A percentile compares a stretch with the other conserved stretches of the same genome.
These are phyloP conservation scores for Candida alai DNA, from an alignment of 805 yeast genomes.

Conservation along the genomic window DNA sequence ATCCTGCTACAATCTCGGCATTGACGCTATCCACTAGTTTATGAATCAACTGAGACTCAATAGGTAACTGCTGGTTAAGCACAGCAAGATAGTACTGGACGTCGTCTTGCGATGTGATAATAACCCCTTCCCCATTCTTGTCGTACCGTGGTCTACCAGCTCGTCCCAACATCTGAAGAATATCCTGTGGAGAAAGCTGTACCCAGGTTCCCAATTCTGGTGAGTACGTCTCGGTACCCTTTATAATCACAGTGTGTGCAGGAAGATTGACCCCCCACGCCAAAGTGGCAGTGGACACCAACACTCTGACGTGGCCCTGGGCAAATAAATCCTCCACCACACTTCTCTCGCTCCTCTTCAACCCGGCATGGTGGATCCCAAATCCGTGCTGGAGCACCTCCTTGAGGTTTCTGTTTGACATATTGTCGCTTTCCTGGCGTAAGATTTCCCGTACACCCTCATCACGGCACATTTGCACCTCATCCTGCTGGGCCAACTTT, in stretches of 20 bases:
- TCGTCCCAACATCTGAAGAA: slow-evolving; percentile 95
- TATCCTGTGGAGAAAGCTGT: slow-evolving; percentile 91
- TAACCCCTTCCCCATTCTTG: slow-evolving; percentile 87
- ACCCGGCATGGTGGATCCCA: slow-evolving; percentile 92
- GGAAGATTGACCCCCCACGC: slow-evolving; percentile 98
- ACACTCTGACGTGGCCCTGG: slow-evolving; percentile 76
- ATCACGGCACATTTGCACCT: slow-evolving; percentile 43
- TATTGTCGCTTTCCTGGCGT: slow-evolving; percentile 55
- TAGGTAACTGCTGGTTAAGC: slow-evolving; percentile 87
- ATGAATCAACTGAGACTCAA: slow-evolving; percentile 80
- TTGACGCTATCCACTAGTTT: slow-evolving; percentile 71
- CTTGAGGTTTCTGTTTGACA: slow-evolving; percentile 51
- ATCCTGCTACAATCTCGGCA: slow-evolving; percentile 82
- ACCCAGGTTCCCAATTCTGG: slow-evolving; percentile 90
- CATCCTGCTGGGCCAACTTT: slow-evolving; percentile 52
- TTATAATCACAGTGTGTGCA: slow-evolving; percentile 89
- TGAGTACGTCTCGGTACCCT: slow-evolving; percentile 90
- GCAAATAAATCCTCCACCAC: slow-evolving; percentile 84
- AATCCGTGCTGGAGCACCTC: slow-evolving; percentile 67
- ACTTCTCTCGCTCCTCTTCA: slow-evolving; percentile 66
- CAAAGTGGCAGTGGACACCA: slow-evolving; percentile 87
- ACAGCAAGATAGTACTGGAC: slow-evolving; percentile 85
- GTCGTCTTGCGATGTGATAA: slow-evolving; percentile 82
- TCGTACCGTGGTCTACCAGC: slow-evolving; percentile 97
- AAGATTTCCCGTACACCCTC: slow-evolving; percentile 62